Conservation (phyloP, 305 asterid genomes). For the Fraxinus albicans region DNA sequence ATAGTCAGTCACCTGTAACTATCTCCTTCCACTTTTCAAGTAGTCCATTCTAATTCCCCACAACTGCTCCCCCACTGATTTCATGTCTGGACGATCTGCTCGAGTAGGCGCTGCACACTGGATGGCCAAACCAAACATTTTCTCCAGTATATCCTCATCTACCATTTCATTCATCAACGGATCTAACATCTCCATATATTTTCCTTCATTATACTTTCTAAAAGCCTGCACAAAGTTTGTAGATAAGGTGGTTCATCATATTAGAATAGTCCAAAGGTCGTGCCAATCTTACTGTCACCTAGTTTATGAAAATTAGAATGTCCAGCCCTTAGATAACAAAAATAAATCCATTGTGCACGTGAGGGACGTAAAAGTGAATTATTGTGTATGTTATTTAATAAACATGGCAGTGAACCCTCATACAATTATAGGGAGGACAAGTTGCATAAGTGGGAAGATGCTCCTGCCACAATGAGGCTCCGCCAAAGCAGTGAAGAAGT, state of each 20-base stretch:
- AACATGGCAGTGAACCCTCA: neutral
- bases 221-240: slow-evolving; percentile 59
- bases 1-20: neutral
- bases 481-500: neutral
- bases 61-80: slow-evolving; percentile 72
- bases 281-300: neutral
- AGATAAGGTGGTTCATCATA: neutral
- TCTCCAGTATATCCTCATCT: slow-evolving; percentile 51
- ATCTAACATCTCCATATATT: slow-evolving; percentile 61
- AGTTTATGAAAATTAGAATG: neutral
- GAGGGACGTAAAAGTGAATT: neutral
- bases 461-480: neutral
- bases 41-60: slow-evolving; percentile 92
- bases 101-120: slow-evolving; percentile 93
- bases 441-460: neutral
- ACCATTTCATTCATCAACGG: slow-evolving; percentile 59
- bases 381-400: neutral
- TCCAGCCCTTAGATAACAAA: neutral
- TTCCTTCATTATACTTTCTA: slow-evolving; percentile 57
- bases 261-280: neutral
- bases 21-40: slow-evolving; percentile 46
- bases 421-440: neutral
- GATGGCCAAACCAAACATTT: slow-evolving; percentile 75
- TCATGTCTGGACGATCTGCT: slow-evolving; percentile 93
- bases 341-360: neutral